Base-by-base conservation (phyloP, 2,329 filamentous ascomycete species). In the Gremmenia infestans region DNA sequence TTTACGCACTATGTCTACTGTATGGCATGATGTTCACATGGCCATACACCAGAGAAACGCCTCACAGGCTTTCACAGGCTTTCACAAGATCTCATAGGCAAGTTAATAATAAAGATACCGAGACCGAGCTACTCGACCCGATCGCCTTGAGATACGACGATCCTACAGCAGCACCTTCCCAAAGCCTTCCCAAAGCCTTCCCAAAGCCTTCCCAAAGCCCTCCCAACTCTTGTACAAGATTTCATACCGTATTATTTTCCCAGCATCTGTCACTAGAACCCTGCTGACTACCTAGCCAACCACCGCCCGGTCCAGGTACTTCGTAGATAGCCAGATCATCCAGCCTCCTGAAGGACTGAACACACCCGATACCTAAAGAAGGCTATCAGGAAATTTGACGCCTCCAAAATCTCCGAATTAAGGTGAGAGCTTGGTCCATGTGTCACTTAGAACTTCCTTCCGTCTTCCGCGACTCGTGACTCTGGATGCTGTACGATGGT, bases 321-420 rank as follows among this genome's bases (percentile, higher is more conserved):
- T n/a, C n/a, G n/a, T 9, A 32, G 28, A 32, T 32, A 32, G 28
- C 8, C 9, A 32, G 28, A 32, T 32, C 40, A 50, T 23, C 37
- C n/a, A 23, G 15, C 23, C 40, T 25, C 14, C 8, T 25, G 15
- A n/a, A 19, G 37, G 12, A 11, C 43, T 15, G 39, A 22, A 28
- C 50, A 52, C 28, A 50, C 48, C 45, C 56, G 54, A 58, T 53
- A 39, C 57, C 53, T 46, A 54, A 58, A 54, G 48, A 48, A 50
- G 28, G 47, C 37, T 49, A 49, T 46, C 50, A 51, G 59, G 63
- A 61, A 56, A 63, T 61, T 65, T 59, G 61, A 61, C 43, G 51
- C 54, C 57, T 59, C 57, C 50, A 37, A 28, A 35, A 39, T 39
- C 36, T 32, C 17, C 19, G 53, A 58, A 57, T 49, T 50, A 49